Base-by-base conservation (phyloP, 75 land plant genomes). In the Ceratopteris richardii region DNA sequence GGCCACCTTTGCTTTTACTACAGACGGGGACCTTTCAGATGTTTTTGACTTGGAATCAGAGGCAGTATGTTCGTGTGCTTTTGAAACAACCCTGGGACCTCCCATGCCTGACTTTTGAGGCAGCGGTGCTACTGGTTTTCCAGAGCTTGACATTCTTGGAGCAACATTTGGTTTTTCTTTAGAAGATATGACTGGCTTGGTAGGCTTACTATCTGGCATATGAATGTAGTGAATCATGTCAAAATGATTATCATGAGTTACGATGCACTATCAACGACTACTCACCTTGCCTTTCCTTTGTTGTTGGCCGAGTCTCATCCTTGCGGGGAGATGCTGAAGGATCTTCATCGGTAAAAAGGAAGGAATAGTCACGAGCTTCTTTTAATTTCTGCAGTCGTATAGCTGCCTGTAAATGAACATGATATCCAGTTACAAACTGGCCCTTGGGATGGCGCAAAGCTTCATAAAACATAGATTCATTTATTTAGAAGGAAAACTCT, bases 351-450 rank as follows among this genome's bases (percentile, higher is more conserved):
- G 86, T 80, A 12, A 85, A 60, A 28, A 91, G 70, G 57, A 92
- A 92, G 21, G 96, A 82, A 61, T 85, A 92, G 51, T 92, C 97
- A 33, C 97, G 72, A 7, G 81, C 69, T n/a, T 80, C 87, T 59
- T 78, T 85, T 13, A 82, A 77, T 11, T 64, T 67, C 57, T 88
- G 75, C 24, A 62, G 82, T 70, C 80, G 82, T 52, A 37, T 46
- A 59, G 62, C 73, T 1, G 44, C 27, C 92, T 85, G 80, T 58
- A 72, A n/a, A n/a, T n/a, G n/a, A n/a, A n/a, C n/a, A n/a, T n/a
- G n/a, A n/a, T n/a, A 54, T 17, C 5, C 61, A 29, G 39, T 5
- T n/a, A 56, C 60, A 54, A 30, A 24, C 25, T 26, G n/a, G n/a
- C n/a, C n/a, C n/a, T n/a, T n/a, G n/a, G n/a, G n/a, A n/a, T n/a